Conservation (phyloP, 1,284 basidiomycete genomes). For the Heterobasidion occidentale region DNA sequence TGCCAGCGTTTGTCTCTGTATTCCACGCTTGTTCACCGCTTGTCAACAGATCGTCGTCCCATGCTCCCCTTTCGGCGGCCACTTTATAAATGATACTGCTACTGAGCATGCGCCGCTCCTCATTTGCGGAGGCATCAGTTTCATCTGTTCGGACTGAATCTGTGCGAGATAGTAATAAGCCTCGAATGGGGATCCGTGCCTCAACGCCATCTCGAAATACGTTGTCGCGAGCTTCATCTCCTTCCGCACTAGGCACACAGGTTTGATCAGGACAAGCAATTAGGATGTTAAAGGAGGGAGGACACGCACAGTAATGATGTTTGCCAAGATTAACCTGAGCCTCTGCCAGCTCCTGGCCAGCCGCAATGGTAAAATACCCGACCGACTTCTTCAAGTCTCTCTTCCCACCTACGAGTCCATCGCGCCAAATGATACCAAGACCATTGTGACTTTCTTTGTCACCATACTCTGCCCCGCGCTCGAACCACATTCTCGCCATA, state of each 20-base stretch:
- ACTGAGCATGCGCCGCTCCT: slow-evolving; percentile 69
- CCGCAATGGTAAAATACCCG: slow-evolving; percentile 71
- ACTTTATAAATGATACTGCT: slow-evolving; percentile 87
- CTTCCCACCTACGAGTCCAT: slow-evolving; percentile 67
- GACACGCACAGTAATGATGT: slow-evolving; percentile 61
- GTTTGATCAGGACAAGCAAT: background rate
- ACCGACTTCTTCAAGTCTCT: slow-evolving; percentile 69
- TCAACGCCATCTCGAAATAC: slow-evolving; percentile 77
- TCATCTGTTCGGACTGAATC: slow-evolving; percentile 60
- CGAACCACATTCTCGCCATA: slow-evolving; percentile 90
- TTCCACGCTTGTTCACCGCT: slow-evolving; percentile 82
- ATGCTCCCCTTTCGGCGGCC: slow-evolving; percentile 81
- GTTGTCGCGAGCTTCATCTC: slow-evolving; percentile 57
- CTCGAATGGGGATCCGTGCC: slow-evolving; percentile 84
- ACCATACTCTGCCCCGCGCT: slow-evolving; percentile 74
- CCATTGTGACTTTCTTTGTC: slow-evolving; percentile 88
- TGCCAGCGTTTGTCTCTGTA: slow-evolving; percentile 57
- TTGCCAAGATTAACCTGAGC: slow-evolving; percentile 90
- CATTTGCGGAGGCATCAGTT: slow-evolving; percentile 34
- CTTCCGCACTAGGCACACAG: slow-evolving; percentile 40
- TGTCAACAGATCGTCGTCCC: slow-evolving; percentile 78
- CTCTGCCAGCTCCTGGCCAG: slow-evolving; percentile 80
- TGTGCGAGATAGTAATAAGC: slow-evolving; percentile 87
- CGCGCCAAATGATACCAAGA: slow-evolving; percentile 86
- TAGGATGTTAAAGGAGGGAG: background rate